These are phyloP conservation scores for Collybia sordida DNA, from an alignment of 768 basidiomycete species.

Conservation along the genomic window DNA sequence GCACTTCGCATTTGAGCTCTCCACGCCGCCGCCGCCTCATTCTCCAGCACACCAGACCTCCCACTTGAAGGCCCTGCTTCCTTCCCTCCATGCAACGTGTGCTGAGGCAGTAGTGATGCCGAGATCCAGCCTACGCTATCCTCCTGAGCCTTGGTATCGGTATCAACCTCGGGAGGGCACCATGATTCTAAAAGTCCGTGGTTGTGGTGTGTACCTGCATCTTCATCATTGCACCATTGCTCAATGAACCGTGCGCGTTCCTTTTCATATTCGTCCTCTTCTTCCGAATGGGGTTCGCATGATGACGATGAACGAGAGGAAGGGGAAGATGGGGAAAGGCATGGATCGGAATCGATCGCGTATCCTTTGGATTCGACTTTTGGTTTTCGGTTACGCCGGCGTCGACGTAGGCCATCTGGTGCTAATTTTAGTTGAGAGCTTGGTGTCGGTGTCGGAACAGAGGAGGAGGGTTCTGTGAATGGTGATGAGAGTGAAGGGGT, in stretches of 20 bases:
- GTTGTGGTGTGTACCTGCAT: too few species aligned
- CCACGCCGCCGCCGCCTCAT: too few species aligned
- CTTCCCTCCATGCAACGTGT: too few species aligned
- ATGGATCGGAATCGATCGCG: slow-evolving; percentile 30
- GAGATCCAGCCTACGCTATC: slow-evolving; percentile 3
- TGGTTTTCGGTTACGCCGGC: slow-evolving; percentile 8
- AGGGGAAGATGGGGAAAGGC: neutral
- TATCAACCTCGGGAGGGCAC: neutral
- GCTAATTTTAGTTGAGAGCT: slow-evolving; percentile 5
- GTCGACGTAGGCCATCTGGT: slow-evolving; percentile 2
- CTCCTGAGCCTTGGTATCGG: neutral
- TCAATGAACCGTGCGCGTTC: neutral
- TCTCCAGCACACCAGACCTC: too few species aligned
- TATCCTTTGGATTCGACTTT: slow-evolving; percentile 34
- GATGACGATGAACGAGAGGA: neutral
- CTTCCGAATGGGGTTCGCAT: neutral
- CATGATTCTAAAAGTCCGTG: too few species aligned
- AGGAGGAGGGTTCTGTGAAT: neutral
- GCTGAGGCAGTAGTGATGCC: neutral
- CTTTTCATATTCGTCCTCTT: neutral
- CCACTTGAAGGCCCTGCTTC: too few species aligned
- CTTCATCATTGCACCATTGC: too few species aligned
- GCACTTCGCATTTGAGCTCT: too few species aligned
- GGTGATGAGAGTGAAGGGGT: neutral
- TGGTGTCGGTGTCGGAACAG: slow-evolving; percentile 1